Conservation (phyloP, 2,329 filamentous ascomycete species). For the Leptographium radiaticola region DNA sequence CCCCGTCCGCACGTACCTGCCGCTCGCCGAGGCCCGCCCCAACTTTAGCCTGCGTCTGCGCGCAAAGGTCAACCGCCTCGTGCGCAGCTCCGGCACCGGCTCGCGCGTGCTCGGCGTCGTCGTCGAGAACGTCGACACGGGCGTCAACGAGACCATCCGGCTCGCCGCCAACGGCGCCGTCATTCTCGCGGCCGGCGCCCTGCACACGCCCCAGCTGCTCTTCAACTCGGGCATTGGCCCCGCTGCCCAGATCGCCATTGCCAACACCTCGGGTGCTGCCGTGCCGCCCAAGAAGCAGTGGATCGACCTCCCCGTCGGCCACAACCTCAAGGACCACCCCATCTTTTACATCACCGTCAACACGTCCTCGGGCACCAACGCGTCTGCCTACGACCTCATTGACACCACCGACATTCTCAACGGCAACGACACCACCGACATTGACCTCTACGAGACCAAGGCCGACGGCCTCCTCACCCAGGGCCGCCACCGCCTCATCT, state of each 20-base stretch:
- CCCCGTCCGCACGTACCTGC: slow-evolving; percentile 53
- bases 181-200: slow-evolving; percentile 46
- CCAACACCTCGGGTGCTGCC: slow-evolving; percentile 33
- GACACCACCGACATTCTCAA: slow-evolving; percentile 9
- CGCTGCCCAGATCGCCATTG: slow-evolving; percentile 40
- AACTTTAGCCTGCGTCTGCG: slow-evolving; percentile 49
- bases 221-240: slow-evolving; percentile 48
- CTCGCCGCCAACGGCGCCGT: slow-evolving; percentile 35
- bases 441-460: slow-evolving; percentile 20
- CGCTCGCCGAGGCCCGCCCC: slow-evolving; percentile 39
- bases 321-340: slow-evolving; percentile 42
- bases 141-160: background rate
- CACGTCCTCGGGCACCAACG: background rate
- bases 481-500: slow-evolving; percentile 30
- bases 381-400: background rate
- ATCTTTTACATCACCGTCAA: background rate
- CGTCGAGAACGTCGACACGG: slow-evolving; percentile 24
- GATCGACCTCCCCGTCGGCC: slow-evolving; percentile 46
- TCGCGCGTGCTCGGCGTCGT: slow-evolving; percentile 44
- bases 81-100: slow-evolving; percentile 35
- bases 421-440: slow-evolving; percentile 1
- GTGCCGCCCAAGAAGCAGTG: slow-evolving; percentile 38
- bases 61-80: slow-evolving; percentile 44
- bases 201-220: slow-evolving; percentile 17
- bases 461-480: slow-evolving; percentile 27